phyloP scores from a whole-genome alignment of 805 yeast species.

The Zygosaccharomyces siamensis region DNA sequence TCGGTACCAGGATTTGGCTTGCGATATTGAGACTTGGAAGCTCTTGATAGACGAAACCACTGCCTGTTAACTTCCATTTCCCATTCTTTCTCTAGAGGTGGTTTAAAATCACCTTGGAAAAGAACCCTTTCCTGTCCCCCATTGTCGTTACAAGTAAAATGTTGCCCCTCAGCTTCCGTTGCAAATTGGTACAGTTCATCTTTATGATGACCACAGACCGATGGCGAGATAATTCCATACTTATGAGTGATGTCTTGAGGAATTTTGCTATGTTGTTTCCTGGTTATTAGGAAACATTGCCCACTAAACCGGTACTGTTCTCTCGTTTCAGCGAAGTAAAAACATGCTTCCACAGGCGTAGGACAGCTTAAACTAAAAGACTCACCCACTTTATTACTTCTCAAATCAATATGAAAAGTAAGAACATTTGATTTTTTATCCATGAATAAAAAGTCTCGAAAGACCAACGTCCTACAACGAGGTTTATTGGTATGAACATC shows the following conservation, averaged over 20 bases:
- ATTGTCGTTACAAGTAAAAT: background rate
- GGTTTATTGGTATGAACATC: constrained; percentile 50
- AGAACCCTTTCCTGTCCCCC: background rate
- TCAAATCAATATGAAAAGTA: constrained; percentile 64
- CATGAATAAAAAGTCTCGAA: constrained; percentile 69
- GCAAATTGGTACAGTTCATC: constrained; percentile 17
- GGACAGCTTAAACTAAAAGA: constrained; percentile 35
- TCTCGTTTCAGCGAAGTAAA: constrained; percentile 56
- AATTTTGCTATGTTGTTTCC: constrained; percentile 12
- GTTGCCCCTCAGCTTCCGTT: constrained; percentile 14
- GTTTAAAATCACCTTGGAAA: constrained; percentile 20
- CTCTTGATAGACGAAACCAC: constrained; percentile 58
- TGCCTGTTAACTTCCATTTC: constrained; percentile 53
- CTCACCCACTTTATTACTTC: constrained; percentile 61
- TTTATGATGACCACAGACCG: constrained; percentile 20
- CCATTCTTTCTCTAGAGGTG: constrained; percentile 66
- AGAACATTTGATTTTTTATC: constrained; percentile 63
- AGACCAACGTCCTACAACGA: constrained; percentile 62
- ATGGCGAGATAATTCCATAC: constrained; percentile 34
- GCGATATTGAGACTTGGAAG: constrained; percentile 59
- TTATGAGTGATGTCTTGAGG: constrained; percentile 16
- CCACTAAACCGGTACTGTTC: constrained; percentile 76
- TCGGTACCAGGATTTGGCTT: constrained; percentile 68
- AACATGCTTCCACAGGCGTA: constrained; percentile 68
- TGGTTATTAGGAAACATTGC: constrained; percentile 45